Base-by-base conservation (phyloP, 805 yeast genomes). In the Candida gorgasii region DNA sequence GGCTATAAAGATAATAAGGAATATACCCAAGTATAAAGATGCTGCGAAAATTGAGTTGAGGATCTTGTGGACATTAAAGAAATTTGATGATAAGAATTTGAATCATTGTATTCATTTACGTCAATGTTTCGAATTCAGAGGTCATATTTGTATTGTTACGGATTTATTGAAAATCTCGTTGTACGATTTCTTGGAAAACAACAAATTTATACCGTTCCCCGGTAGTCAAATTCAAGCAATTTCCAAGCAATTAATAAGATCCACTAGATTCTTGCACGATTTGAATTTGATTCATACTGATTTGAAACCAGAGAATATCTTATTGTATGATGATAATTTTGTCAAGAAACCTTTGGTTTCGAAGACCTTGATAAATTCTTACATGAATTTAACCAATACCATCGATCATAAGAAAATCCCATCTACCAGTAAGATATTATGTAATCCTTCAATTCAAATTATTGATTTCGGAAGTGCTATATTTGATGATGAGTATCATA, bases 391-490 rank as follows among this genome's bases (percentile, higher is more conserved):
- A 52, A 47, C 61, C 24, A 46, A 46, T 19, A 32, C 48, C 1
- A 37, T 27, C n/a, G 46, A 46, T 17, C 30, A 22, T 22, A 53
- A 52, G 32, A 65, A 62, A 43, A 36, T 52, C 2, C 75, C 75
- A 1, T 62, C 62, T 43, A 48, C 45, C 22, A 59, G 63, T 45
- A 75, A 73, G 47, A 72, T 88, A 8, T 73, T 93, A 49, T 76
- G 74, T 36, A 82, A 86, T 58, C 95, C 98, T 1, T 75, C 80
- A 47, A 87, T 93, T 42, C 89, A 88, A 59, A 78, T 92, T 19
- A 93, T 93, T 47, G 99, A 93, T 66, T 93, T 93, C 63, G 99
- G 99, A n/a, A 82, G 93, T 29, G 97, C 99, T 0, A 82, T 95
- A 3, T 93, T 93, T 56, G 78, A 86, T 53, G 95, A 90, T 63